Conservation (phyloP, 2,329 filamentous ascomycete species). For the Hymenoscyphus occultus region DNA sequence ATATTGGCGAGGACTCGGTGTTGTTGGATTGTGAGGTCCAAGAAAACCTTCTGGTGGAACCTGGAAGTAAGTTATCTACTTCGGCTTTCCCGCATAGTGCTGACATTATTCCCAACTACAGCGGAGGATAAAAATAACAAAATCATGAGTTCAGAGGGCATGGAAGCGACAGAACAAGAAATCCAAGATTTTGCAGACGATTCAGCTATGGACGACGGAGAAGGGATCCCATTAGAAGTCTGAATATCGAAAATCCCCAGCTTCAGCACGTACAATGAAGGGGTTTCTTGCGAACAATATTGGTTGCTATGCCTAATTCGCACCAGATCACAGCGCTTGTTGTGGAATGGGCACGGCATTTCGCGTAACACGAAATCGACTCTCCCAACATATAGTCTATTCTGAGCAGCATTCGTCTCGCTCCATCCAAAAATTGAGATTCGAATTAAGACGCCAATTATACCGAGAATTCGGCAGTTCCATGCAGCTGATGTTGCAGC, state of each 20-base stretch:
- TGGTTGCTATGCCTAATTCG: background rate
- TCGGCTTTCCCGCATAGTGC: conserved; percentile 14
- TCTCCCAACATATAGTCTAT: background rate
- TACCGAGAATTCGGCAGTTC: background rate
- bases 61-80: conserved; percentile 58
- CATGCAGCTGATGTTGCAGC: background rate
- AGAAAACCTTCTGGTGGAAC: conserved; percentile 80
- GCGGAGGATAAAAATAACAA: conserved; percentile 66
- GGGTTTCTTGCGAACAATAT: background rate
- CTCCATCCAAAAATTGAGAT: background rate
- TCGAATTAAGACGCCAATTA: background rate
- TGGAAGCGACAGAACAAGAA: conserved; percentile 63
- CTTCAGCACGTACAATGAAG: background rate
- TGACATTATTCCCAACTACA: conserved; percentile 34
- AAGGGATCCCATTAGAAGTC: background rate
- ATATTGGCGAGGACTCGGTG: conserved; percentile 77
- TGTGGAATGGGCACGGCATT: background rate
- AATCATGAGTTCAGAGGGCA: conserved; percentile 64
- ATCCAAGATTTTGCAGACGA: conserved; percentile 42
- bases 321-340: background rate
- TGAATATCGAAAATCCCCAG: background rate
- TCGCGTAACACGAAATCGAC: background rate
- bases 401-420: background rate
- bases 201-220: conserved; percentile 34
- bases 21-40: conserved; percentile 90